Evolutionary conservation across 2,329 filamentous ascomycete genomes (phyloP).

Genomic region (Ceratocystis cacaofunesta): DNA sequence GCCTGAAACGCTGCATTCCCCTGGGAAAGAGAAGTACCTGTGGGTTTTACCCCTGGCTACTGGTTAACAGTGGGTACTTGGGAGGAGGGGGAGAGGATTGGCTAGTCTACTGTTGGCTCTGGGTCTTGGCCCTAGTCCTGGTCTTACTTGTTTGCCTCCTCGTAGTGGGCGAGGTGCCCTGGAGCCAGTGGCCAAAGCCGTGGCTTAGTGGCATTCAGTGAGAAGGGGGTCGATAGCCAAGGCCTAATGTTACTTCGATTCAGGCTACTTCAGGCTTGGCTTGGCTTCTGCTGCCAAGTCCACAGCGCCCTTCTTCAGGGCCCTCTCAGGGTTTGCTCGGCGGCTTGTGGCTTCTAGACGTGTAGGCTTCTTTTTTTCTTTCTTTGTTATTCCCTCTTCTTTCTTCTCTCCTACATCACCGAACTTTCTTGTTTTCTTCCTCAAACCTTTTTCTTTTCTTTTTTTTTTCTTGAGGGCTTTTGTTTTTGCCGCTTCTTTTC

Average conservation of each 20-base stretch:
- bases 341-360: not conserved
- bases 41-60: conserved; percentile 9
- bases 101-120: too few relatives aligned
- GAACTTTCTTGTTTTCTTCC: conserved; percentile 17
- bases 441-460: conserved; percentile 4
- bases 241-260: too few relatives aligned
- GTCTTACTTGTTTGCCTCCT: too few relatives aligned
- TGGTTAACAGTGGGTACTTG: not conserved
- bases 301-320: too few relatives aligned
- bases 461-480: conserved; percentile 1
- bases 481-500: not conserved
- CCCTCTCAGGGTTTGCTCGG: too few relatives aligned
- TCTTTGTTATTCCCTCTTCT: conserved; percentile 13
- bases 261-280: too few relatives aligned
- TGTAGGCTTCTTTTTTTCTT: conserved; percentile 16
- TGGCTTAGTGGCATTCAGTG: not conserved
- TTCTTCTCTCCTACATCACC: conserved; percentile 12
- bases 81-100: not conserved
- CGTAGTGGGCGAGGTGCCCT: not conserved
- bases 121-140: too few relatives aligned
- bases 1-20: not conserved
- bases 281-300: too few relatives aligned
- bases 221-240: not conserved
- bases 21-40: not conserved
- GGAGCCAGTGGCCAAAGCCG: too few relatives aligned